Conservation (phyloP, 2,329 filamentous ascomycete species). For the Septoria linicola region DNA sequence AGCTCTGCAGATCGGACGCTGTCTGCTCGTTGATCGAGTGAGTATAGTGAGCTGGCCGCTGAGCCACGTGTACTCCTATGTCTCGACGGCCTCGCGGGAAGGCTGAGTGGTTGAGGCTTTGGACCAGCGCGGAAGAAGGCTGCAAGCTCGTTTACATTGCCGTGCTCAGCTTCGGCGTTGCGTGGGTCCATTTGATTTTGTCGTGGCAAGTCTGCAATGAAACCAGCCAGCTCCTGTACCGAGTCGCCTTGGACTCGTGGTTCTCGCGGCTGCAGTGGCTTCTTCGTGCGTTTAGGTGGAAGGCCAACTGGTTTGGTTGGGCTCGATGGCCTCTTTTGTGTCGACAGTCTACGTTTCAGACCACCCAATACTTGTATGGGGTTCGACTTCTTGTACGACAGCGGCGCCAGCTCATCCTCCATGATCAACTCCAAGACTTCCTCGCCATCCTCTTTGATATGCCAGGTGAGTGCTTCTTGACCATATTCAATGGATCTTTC, state of each 20-base stretch:
- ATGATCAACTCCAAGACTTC: not conserved
- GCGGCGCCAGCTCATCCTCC: not conserved
- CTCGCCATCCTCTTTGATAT: conserved; percentile 6
- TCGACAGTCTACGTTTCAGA: conserved; percentile 5
- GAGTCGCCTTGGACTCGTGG: conserved; percentile 20
- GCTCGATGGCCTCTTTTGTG: conserved; percentile 1
- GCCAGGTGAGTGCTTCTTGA: conserved; percentile 5
- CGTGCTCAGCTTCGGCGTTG: conserved; percentile 12
- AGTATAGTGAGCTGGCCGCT: conserved; percentile 6
- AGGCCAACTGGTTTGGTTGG: conserved; percentile 6
- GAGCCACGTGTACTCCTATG: not conserved
- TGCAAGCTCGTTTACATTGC: conserved; percentile 9
- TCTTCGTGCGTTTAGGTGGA: not conserved
- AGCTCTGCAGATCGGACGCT: conserved; percentile 16
- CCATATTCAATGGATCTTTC: conserved; percentile 11
- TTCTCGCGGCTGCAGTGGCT: conserved; percentile 16
- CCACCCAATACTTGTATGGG: conserved; percentile 5
- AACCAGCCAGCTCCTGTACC: conserved; percentile 18
- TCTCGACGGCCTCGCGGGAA: not conserved
- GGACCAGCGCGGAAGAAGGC: conserved; percentile 11
- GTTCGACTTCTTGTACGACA: conserved; percentile 3
- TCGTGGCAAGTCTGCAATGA: conserved; percentile 19
- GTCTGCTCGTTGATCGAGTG: conserved; percentile 1
- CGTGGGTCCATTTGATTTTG: conserved; percentile 15
- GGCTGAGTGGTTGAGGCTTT: not conserved